Conservation (phyloP, 2,329 filamentous ascomycete genomes). For the Ophiostoma pallidulum region DNA sequence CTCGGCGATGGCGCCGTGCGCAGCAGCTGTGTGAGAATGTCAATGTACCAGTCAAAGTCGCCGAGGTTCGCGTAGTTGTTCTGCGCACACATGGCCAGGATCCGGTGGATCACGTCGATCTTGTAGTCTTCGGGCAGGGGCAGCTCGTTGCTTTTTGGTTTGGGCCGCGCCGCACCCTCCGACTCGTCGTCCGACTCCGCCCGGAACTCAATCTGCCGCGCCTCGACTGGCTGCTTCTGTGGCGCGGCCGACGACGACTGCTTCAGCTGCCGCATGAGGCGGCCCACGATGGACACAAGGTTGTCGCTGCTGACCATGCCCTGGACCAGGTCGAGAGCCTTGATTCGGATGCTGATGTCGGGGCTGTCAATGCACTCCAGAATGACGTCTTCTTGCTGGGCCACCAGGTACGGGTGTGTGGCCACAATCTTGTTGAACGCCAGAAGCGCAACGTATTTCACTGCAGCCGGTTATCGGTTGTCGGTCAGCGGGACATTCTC, state of each 20-base stretch:
- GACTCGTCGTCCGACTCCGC: constrained; percentile 43
- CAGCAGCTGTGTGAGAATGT: constrained; percentile 77
- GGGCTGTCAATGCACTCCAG: constrained; percentile 91
- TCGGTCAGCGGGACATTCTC: too few relatives aligned
- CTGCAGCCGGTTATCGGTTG: constrained; percentile 35
- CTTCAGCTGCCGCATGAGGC: constrained; percentile 78
- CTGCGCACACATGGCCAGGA: constrained; percentile 80
- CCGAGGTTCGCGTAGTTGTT: constrained; percentile 77
- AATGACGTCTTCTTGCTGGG: constrained; percentile 91
- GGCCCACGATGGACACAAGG: constrained; percentile 71
- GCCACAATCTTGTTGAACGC: constrained; percentile 91
- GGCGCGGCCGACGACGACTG: constrained; percentile 44
- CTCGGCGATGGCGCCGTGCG: constrained; percentile 52
- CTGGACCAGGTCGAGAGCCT: constrained; percentile 82
- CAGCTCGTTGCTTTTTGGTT: constrained; percentile 32
- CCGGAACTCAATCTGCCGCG: constrained; percentile 36
- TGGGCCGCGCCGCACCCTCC: constrained; percentile 29
- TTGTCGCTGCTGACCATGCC: constrained; percentile 91
- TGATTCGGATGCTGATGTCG: constrained; percentile 90
- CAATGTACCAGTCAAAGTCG: constrained; percentile 98
- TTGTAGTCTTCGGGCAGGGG: constrained; percentile 80
- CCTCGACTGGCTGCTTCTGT: constrained; percentile 28
- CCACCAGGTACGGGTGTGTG: constrained; percentile 80
- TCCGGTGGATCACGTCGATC: constrained; percentile 68
- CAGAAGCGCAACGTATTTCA: constrained; percentile 93